Percentiles rank a stretch among this genome's conserved stretches.
Conservation (phyloP, 805 yeast species). For the Babjeviella inositovora region DNA sequence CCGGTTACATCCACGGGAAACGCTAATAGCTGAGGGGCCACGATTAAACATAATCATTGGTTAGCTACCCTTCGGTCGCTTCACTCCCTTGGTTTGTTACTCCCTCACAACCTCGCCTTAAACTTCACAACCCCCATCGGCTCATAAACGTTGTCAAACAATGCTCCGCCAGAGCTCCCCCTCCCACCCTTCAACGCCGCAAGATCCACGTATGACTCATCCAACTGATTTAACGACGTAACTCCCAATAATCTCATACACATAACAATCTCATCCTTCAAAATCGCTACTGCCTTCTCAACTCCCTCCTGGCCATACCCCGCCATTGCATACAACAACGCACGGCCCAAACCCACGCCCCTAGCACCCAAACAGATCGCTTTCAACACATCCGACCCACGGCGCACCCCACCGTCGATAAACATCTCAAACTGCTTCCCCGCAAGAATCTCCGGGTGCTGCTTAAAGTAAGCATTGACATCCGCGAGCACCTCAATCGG, state of each 20-base stretch:
- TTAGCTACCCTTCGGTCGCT: no score
- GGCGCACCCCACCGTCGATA: slow-evolving; percentile 25
- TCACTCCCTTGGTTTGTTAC: no score
- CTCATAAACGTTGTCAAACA: no score
- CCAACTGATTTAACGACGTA: slow-evolving; percentile 8
- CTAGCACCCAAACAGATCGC: slow-evolving; percentile 26
- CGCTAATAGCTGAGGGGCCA: no score
- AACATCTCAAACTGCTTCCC: slow-evolving; percentile 16
- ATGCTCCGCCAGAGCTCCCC: no score
- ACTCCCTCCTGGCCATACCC: slow-evolving; percentile 14
- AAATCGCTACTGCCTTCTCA: slow-evolving; percentile 8
- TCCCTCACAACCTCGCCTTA: no score
- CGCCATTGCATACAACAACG: slow-evolving; percentile 12
- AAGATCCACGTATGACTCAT: slow-evolving; percentile 13
- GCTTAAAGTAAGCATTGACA: no score
- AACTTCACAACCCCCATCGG: no score
- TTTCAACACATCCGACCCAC: slow-evolving; percentile 25
- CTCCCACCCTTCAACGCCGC: no score
- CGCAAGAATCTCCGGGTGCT: no score
- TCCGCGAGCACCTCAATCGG: slow-evolving; percentile 14
- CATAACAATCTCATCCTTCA: slow-evolving; percentile 9
- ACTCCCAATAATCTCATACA: slow-evolving; percentile 14
- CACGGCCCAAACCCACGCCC: slow-evolving; percentile 14
- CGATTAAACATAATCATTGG: no score
- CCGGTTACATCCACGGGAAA: no score